phyloP scores from a whole-genome alignment of 2,329 filamentous ascomycete genomes.

The Colletotrichum gigasporum region DNA sequence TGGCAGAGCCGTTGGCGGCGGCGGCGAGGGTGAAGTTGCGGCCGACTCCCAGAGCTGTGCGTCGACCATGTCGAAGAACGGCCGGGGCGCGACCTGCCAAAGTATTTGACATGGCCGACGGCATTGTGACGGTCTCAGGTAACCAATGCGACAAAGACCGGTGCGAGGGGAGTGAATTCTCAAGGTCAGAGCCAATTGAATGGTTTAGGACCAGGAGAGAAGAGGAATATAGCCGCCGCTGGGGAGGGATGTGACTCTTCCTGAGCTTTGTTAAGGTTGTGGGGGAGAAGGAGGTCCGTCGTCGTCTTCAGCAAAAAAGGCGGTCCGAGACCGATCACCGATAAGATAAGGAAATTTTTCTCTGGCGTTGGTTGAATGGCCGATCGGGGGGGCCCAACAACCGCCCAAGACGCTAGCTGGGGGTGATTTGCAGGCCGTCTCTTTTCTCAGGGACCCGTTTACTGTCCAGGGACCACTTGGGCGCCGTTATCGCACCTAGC shows the following conservation, averaged over 20 bases:
- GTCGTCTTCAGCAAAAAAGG: constrained; percentile 30
- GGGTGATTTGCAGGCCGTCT: constrained; percentile 10
- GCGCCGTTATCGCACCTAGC: constrained; percentile 31
- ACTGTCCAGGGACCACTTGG: constrained; percentile 24
- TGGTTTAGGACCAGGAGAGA: constrained; percentile 30
- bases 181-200: constrained; percentile 33
- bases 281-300: constrained; percentile 8
- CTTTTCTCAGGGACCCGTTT: constrained; percentile 1
- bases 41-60: constrained; percentile 51
- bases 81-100: constrained; percentile 67
- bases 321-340: constrained; percentile 19
- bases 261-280: constrained; percentile 27
- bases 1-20: constrained; percentile 43
- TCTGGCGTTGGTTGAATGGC: constrained; percentile 27
- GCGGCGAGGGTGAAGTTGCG: constrained; percentile 53
- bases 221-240: constrained; percentile 21
- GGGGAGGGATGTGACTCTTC: constrained; percentile 32
- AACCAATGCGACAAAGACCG: constrained; percentile 21
- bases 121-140: constrained; percentile 41
- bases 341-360: constrained; percentile 37
- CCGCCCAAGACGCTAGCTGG: constrained; percentile 16
- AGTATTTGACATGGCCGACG: constrained; percentile 49
- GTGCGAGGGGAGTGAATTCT: constrained; percentile 7
- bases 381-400: constrained; percentile 28
- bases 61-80: constrained; percentile 64